These are phyloP conservation scores for Microsporum ferrugineum DNA, from an alignment of 2,329 filamentous ascomycete genomes.

Conservation along the genomic window DNA sequence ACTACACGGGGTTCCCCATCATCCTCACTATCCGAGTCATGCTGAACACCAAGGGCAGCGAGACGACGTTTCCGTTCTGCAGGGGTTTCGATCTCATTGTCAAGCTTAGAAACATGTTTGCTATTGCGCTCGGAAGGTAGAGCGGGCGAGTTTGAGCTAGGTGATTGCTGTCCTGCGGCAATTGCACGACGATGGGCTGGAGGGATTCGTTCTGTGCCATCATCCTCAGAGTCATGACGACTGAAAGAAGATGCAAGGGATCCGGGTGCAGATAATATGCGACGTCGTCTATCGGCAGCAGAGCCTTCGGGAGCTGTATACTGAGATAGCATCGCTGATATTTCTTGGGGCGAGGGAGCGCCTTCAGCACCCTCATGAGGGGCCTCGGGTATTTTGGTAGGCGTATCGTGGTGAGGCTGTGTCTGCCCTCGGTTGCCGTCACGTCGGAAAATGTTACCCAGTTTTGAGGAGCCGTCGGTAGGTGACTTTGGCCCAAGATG, in stretches of 20 bases:
- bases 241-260: conserved; percentile 1
- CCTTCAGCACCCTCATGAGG: conserved; percentile 17
- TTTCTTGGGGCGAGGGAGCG: conserved; percentile 23
- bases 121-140: background rate
- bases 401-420: conserved; percentile 12
- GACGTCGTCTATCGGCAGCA: conserved; percentile 31
- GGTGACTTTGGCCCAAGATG: conserved; percentile 49
- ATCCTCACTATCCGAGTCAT: conserved; percentile 20
- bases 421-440: conserved; percentile 9
- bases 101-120: conserved; percentile 19
- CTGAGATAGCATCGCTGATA: conserved; percentile 28
- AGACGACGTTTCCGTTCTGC: conserved; percentile 38
- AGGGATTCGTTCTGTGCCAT: conserved; percentile 34
- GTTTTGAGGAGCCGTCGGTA: conserved; percentile 33
- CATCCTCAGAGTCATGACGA: conserved; percentile 31
- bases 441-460: conserved; percentile 2
- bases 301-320: conserved; percentile 24
- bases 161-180: background rate
- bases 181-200: conserved; percentile 21
- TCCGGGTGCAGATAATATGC: conserved; percentile 16
- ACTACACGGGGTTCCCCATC: conserved; percentile 17
- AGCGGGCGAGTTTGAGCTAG: background rate
- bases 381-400: conserved; percentile 12
- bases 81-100: conserved; percentile 27
- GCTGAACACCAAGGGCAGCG: conserved; percentile 29